Evolutionary conservation across 73 alveolate genomes (phyloP).

Genomic region (Effrenium voratum): DNA sequence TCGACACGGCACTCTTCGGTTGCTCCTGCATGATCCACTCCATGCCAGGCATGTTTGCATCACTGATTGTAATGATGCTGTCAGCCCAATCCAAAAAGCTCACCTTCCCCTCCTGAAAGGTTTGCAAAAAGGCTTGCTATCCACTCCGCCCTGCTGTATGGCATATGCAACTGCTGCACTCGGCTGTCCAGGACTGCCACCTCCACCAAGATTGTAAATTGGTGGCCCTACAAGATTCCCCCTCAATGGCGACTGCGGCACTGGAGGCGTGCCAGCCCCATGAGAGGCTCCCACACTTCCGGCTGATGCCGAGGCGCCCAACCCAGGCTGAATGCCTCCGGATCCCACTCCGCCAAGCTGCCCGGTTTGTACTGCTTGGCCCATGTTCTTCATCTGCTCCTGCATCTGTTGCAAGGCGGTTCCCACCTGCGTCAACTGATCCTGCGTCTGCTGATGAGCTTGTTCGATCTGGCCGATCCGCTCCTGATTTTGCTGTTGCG

Average conservation of each 20-base stretch:
- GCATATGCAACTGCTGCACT: not conserved
- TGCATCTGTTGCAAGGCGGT: not conserved
- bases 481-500: not conserved
- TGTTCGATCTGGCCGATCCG: not conserved
- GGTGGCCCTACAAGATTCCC: not conserved
- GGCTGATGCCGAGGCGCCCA: not conserved
- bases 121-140: not conserved
- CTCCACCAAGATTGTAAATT: not conserved
- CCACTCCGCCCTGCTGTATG: constrained; percentile 1
- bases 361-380: not conserved
- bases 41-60: constrained; percentile 11
- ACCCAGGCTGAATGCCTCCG: not conserved
- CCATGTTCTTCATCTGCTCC: not conserved
- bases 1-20: not conserved
- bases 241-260: too few relatives aligned
- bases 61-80: not conserved
- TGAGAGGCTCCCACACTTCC: not conserved
- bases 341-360: not conserved
- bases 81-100: not conserved
- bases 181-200: not conserved
- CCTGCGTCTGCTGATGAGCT: not conserved
- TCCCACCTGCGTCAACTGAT: not conserved
- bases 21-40: not conserved
- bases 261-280: not conserved
- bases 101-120: not conserved